Percentiles rank a stretch among this genome's conserved stretches.
These are phyloP conservation scores for Irpex sp. DNA, from an alignment of 1,284 basidiomycete genomes.

Conservation along the genomic window DNA sequence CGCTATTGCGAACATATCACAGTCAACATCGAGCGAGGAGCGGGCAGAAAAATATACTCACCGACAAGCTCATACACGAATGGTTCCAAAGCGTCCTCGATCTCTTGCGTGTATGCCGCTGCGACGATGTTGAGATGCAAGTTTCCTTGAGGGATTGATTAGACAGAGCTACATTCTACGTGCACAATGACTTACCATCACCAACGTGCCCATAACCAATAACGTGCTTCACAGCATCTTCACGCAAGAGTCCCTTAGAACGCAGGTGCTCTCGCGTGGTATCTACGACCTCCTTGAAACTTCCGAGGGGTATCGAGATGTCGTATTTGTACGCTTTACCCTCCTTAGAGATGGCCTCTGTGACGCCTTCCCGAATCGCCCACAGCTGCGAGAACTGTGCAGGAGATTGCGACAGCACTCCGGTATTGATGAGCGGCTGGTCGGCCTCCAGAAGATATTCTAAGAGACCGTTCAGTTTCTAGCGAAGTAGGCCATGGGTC, in stretches of 20 bases:
- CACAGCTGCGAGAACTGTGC: slow-evolving; percentile 90
- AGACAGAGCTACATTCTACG: slow-evolving; percentile 9
- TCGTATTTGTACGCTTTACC: slow-evolving; percentile 99
- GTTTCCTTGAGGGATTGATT: slow-evolving; percentile 58
- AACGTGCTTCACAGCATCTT: slow-evolving; percentile 75
- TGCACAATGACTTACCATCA: slow-evolving; percentile 61
- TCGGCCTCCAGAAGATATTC: slow-evolving; percentile 79
- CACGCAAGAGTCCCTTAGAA: slow-evolving; percentile 71
- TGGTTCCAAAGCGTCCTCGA: slow-evolving; percentile 88
- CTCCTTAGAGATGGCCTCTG: slow-evolving; percentile 92
- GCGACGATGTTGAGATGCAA: slow-evolving; percentile 96
- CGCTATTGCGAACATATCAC: slow-evolving; percentile 34
- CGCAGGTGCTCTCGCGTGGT: slow-evolving; percentile 72
- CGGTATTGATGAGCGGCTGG: slow-evolving; percentile 79
- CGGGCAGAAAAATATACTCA: slow-evolving; percentile 34
- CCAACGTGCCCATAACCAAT: slow-evolving; percentile 97
- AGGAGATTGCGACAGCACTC: slow-evolving; percentile 90
- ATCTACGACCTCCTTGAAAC: slow-evolving; percentile 91
- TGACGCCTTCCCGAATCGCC: slow-evolving; percentile 92
- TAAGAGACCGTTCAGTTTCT: slow-evolving; percentile 88
- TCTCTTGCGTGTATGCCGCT: slow-evolving; percentile 75
- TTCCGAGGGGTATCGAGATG: slow-evolving; percentile 84
- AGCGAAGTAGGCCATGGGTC: not conserved
- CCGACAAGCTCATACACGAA: slow-evolving; percentile 94
- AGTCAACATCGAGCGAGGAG: not conserved